Evolutionary conservation across 2,329 filamentous ascomycete species (phyloP), one percentile per base, ranked within the genome.

Genomic region (Xylariaceae sp.): DNA sequence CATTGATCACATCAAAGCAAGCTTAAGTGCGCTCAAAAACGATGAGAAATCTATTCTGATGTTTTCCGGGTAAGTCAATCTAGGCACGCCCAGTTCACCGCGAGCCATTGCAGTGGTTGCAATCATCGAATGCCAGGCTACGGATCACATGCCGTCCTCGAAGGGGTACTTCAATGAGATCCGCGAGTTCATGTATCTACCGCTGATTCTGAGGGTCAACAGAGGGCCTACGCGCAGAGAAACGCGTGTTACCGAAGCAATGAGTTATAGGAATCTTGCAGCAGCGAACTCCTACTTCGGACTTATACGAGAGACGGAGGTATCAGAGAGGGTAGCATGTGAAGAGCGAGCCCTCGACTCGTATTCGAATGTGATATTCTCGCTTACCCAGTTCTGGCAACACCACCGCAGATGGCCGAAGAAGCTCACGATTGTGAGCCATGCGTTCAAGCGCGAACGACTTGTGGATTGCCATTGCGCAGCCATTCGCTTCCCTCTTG

Each of bases 281-380:
- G 44, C 49, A 0, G 61, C 66, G 22, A 73, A 78, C 56, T 47
- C 49, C 9, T 74, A 70, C 48, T 80, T 74, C 59, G 58, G 50
- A 9, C 38, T 71, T 6, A 41, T 58, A 2, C 34, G 49, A 12
- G 34, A 35, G 3, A 7, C 13, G 8, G 30, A 32, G 30, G 12
- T n/a, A 17, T 7, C 30, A n/a, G 13, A 43, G 16, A 68, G 69
- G 18, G 67, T 88, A 15, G 57, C 78, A 0, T 56, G 79, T 2
- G 89, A 95, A 57, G 75, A 82, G 8, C 73, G 77, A 41, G 88
- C 90, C 0, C 80, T 91, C 1, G 90, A 96, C 63, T 91, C 85
- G 2, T 91, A 88, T 57, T 83, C 89, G 59, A 95, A 95, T 59
- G 66, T 95, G 4, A 65, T 95, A 13, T 89, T 90, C 60, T 85